A percentile compares a stretch with the other conserved stretches of the same genome.
phyloP scores from a whole-genome alignment of 495 filamentous ascomycete genomes.

The Neurospora hispaniola region DNA sequence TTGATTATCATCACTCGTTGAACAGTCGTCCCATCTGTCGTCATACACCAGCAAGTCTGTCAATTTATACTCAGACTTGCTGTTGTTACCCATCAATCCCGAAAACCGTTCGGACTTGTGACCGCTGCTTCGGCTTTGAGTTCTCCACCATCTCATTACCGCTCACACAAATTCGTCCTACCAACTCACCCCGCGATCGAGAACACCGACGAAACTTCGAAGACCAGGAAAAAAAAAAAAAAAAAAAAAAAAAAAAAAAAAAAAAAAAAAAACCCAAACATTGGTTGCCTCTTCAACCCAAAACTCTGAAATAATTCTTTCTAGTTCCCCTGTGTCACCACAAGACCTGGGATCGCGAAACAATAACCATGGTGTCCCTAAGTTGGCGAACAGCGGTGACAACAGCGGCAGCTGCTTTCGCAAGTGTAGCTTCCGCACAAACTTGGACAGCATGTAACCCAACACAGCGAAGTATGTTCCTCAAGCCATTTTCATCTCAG shows the following conservation, averaged over 20 bases:
- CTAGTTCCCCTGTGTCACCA: background rate
- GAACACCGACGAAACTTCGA: background rate
- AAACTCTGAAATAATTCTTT: background rate
- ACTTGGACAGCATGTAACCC: constrained; percentile 28
- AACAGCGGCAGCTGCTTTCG: constrained; percentile 1
- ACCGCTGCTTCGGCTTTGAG: background rate
- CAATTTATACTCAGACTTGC: background rate
- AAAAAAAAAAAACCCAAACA: background rate
- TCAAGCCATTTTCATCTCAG: background rate
- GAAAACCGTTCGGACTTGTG: background rate
- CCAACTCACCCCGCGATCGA: background rate
- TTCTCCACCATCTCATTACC: background rate
- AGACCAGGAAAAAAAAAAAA: too few species aligned
- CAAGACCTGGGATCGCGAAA: background rate
- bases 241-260: background rate
- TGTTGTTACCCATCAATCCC: background rate
- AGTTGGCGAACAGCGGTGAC: constrained; percentile 11
- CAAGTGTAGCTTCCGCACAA: constrained; percentile 12
- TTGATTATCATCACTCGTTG: background rate
- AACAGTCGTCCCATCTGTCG: background rate
- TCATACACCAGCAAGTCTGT: background rate
- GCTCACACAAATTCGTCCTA: background rate
- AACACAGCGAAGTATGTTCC: constrained; percentile 13
- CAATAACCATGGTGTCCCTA: constrained; percentile 7
- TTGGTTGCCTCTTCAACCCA: background rate